Evolutionary conservation across 805 yeast genomes (phyloP).

Genomic region (Metschnikowia cerradonensis): DNA sequence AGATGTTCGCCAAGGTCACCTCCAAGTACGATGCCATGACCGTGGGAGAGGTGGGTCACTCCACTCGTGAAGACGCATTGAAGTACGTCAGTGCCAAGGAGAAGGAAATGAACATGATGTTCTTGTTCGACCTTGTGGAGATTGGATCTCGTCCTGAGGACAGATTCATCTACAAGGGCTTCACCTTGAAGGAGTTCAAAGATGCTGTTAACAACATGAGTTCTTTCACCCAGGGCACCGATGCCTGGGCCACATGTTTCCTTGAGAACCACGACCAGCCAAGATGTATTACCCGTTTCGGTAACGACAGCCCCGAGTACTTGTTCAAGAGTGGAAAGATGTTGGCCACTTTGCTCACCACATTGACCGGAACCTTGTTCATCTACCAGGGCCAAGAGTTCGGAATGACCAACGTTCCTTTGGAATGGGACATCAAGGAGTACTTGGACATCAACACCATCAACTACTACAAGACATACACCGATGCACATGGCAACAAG

Average conservation of each 20-base stretch:
- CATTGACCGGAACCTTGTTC: slow-evolving; percentile 53
- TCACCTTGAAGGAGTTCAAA: slow-evolving; percentile 38
- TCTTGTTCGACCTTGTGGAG: slow-evolving; percentile 31
- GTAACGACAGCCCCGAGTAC: slow-evolving; percentile 31
- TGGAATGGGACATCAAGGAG: slow-evolving; percentile 44
- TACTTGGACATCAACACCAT: slow-evolving; percentile 49
- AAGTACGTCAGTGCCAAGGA: slow-evolving; percentile 40
- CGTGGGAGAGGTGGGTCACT: slow-evolving; percentile 53
- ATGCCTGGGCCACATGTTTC: slow-evolving; percentile 55
- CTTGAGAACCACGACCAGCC: slow-evolving; percentile 61
- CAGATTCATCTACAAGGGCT: slow-evolving; percentile 33
- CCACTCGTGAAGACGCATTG: slow-evolving; percentile 38
- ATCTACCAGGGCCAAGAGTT: slow-evolving; percentile 62
- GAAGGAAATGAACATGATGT: slow-evolving; percentile 40
- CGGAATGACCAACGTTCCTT: slow-evolving; percentile 49
- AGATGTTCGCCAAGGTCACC: slow-evolving; percentile 41
- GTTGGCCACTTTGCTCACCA: slow-evolving; percentile 40
- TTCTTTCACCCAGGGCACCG: slow-evolving; percentile 43
- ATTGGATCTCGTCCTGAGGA: slow-evolving; percentile 37
- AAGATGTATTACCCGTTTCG: slow-evolving; percentile 50
- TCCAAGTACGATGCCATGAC: slow-evolving; percentile 50
- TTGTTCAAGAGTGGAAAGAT: slow-evolving; percentile 44
- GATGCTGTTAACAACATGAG: slow-evolving; percentile 32
- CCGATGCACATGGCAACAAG: slow-evolving; percentile 21
- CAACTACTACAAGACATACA: slow-evolving; percentile 37